A percentile compares a stretch with the other conserved stretches of the same genome.
Evolutionary conservation across 208 protist genomes (phyloP).

Genomic region (Herpetomonas samuelpessoai): DNA sequence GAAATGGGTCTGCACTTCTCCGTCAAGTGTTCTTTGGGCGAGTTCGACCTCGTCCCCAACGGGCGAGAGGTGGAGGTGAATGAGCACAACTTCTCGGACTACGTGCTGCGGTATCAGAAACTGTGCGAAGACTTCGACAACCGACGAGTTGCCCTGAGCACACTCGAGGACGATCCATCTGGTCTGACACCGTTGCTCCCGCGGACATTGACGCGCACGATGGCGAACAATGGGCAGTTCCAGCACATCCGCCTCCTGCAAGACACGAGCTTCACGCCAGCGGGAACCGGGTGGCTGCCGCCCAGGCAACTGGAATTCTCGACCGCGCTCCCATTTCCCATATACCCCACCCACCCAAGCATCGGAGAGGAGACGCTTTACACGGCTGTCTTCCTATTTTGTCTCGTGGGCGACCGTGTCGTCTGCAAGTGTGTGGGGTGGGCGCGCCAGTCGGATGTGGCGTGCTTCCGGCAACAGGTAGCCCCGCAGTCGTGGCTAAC

Average conservation of each 20-base stretch:
- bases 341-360: background rate
- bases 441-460: background rate
- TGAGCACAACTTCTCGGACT: slow-evolving; percentile 1
- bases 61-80: slow-evolving; percentile 3
- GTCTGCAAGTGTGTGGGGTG: background rate
- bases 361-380: background rate
- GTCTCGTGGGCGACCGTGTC: background rate
- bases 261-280: background rate
- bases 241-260: background rate
- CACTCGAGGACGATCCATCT: background rate
- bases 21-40: background rate
- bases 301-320: background rate
- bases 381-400: slow-evolving; percentile 2
- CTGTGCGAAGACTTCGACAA: background rate
- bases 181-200: background rate
- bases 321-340: background rate
- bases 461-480: background rate
- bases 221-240: background rate
- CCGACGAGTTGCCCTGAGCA: background rate
- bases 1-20: background rate
- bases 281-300: background rate
- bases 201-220: background rate
- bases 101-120: background rate
- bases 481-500: background rate
- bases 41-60: slow-evolving; percentile 10